Base-by-base conservation (phyloP, 208 protist species). In the Leishmania tropica region DNA sequence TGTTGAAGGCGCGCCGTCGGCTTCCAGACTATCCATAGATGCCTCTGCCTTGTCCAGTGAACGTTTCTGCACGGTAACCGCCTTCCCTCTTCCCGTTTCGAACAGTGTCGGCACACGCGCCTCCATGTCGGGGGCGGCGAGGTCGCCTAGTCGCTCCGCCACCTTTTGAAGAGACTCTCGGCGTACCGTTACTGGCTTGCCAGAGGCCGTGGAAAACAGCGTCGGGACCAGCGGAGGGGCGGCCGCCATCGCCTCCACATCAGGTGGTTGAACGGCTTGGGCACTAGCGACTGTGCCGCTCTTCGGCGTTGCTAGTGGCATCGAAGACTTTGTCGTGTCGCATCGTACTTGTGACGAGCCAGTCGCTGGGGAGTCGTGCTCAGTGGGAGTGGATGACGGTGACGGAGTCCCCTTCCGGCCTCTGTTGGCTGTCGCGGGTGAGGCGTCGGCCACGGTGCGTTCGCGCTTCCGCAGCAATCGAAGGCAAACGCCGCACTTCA, bases 401-500 rank as follows among this genome's bases (percentile, higher is more conserved):
- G 73, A n/a, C 47, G 24, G 53, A 40, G 35, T 7, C 35, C 24
- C n/a, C n/a, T 19, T 47, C 56, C 7, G 51, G 11, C 24, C n/a
- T 28, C 10, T 62, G 11, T 73, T 53, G 35, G 5, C 70, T 76
- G 45, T 56, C 40, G 42, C 40, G 28, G 65, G 11, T 5, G 15
- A 42, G 19, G 6, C 45, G 3, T 53, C 45, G n/a, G 67, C 72
- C 0, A 48, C 71, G 1, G 76, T 35, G 47, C 78, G 68, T 3
- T 85, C 78, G 21, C 87, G 78, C 62, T 91, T 91, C 58, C 80
- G 84, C 58, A 96, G 78, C 17, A 89, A 79, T 53, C 82, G 87
- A 21, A 87, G 80, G 51, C 93, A 96, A 86, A 94, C 89, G 19
- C 85, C 67, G 71, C 93, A 96, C 45, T 88, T 85, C 42, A 88